Percentiles rank a stretch among this genome's conserved stretches.
phyloP scores from a whole-genome alignment of 768 basidiomycete species.

The Tricholoma furcatifolium region DNA sequence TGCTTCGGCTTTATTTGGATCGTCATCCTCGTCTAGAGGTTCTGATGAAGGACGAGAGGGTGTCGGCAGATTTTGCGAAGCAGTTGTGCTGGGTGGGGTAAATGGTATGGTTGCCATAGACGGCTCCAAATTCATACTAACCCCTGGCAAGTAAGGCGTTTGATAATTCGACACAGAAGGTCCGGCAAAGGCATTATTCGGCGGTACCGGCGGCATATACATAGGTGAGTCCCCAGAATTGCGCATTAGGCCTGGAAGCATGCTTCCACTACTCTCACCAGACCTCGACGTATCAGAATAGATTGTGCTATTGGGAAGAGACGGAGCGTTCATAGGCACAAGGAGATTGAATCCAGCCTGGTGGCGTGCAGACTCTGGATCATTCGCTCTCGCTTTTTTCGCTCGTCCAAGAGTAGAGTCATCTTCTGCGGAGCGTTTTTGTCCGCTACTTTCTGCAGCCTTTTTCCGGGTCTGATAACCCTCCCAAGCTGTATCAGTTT shows the following conservation, averaged over 20 bases:
- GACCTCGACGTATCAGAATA: constrained; percentile 44
- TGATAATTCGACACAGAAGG: constrained; percentile 40
- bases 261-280: constrained; percentile 39
- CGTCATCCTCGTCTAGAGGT: constrained; percentile 58
- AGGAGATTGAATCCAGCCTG: constrained; percentile 56
- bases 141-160: constrained; percentile 51
- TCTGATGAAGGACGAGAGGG: constrained; percentile 33
- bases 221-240: constrained; percentile 55
- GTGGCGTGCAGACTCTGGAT: constrained; percentile 36
- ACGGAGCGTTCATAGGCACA: constrained; percentile 46
- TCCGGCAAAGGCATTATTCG: constrained; percentile 40
- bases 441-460: constrained; percentile 24
- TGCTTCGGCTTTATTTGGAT: constrained; percentile 76
- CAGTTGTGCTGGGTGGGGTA: constrained; percentile 28
- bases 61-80: constrained; percentile 33
- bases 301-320: constrained; percentile 36
- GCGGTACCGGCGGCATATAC: constrained; percentile 50
- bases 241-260: constrained; percentile 65
- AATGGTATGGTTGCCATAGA: constrained; percentile 52
- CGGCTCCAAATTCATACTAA: constrained; percentile 58
- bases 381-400: constrained; percentile 53
- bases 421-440: constrained; percentile 58
- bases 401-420: constrained; percentile 35
- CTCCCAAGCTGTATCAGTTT: constrained; percentile 94
- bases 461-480: constrained; percentile 77